Evolutionary conservation across 495 filamentous ascomycete species (phyloP), one percentile per base, ranked within the genome.

Genomic region (Acidiella bohemica): DNA sequence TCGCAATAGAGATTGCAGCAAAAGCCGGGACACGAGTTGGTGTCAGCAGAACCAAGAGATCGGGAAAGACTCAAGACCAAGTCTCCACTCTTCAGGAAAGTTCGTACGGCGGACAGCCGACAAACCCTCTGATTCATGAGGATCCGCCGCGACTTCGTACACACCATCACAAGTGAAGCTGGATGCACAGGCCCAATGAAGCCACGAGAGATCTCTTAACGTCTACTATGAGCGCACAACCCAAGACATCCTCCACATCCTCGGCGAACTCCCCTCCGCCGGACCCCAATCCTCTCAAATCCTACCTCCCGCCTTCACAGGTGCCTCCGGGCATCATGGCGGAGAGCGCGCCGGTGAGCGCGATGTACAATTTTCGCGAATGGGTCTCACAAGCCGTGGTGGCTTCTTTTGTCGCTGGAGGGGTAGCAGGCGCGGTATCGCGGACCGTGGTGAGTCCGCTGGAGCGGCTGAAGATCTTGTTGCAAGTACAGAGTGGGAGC

Each of bases 361-460:
- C n/a, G n/a, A n/a, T n/a, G n/a, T n/a, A n/a, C n/a, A n/a, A 16
- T n/a, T 28, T 42, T 23, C 32, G 39, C 2, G 22, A 22, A 8
- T 44, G 27, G 29, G 35, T 86, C 27, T 72, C 76, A 7, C 74
- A 94, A 50, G 86, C 88, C 12, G 76, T 95, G 24, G 63, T 82
- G 12, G 86, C 90, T 16, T 85, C 92, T 34, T 97, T 97, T 50
- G 74, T 92, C 54, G 92, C 85, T n/a, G 90, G 90, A 36, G 90
- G 90, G 46, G 77, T 94, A 11, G 90, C 90, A 3, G 90, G 90
- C 44, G 90, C 90, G n/a, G 87, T 97, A 16, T 95, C 87, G 27
- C 73, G 90, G 50, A 96, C 90, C 2, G 88, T 96, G 27, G 90
- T 97, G 0, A 94, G 87, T 23, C 90, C 90, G 11, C 72, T 97